Conservation (phyloP, 768 basidiomycete genomes). For the Cystobasidiopsis lactophilus region DNA sequence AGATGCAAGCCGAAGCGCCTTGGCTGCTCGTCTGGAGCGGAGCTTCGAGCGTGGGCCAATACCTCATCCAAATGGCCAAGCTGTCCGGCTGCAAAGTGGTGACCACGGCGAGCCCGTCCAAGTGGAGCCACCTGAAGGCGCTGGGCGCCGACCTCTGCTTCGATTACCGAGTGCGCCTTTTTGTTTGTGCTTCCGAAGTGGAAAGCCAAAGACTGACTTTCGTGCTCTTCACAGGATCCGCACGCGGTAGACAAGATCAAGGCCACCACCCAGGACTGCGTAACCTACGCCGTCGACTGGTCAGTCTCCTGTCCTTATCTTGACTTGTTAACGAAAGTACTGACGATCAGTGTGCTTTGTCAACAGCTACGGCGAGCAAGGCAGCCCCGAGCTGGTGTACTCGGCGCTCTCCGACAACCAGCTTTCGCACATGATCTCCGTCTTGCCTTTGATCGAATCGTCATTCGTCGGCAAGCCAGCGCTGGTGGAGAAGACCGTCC, state of each 20-base stretch:
- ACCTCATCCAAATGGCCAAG: constrained; percentile 29
- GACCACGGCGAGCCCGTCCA: constrained; percentile 28
- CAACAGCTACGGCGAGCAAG: not conserved
- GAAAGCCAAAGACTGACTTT: too few relatives aligned
- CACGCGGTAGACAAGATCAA: constrained; percentile 10
- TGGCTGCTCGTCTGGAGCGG: constrained; percentile 9
- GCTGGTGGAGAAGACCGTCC: not conserved
- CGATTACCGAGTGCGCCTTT: constrained; percentile 20
- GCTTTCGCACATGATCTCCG: not conserved
- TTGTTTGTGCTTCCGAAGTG: too few relatives aligned
- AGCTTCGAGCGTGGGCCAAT: constrained; percentile 5
- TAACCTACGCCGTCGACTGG: constrained; percentile 11
- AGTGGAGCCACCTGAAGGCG: constrained; percentile 24
- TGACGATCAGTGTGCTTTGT: not conserved
- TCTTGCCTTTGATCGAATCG: not conserved
- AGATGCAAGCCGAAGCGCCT: not conserved
- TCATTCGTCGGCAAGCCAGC: not conserved
- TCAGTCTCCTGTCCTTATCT: not conserved
- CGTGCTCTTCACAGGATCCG: constrained; percentile 5
- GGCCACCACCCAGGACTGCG: constrained; percentile 2
- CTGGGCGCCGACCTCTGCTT: constrained; percentile 31
- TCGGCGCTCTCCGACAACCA: not conserved
- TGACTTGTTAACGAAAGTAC: not conserved
- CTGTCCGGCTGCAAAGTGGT: constrained; percentile 30
- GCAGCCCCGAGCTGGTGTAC: not conserved